Percentiles rank a stretch among this genome's conserved stretches.
These are phyloP conservation scores for Sarcocystis neurona DNA, from an alignment of 169 alveolate genomes.

Conservation along the genomic window DNA sequence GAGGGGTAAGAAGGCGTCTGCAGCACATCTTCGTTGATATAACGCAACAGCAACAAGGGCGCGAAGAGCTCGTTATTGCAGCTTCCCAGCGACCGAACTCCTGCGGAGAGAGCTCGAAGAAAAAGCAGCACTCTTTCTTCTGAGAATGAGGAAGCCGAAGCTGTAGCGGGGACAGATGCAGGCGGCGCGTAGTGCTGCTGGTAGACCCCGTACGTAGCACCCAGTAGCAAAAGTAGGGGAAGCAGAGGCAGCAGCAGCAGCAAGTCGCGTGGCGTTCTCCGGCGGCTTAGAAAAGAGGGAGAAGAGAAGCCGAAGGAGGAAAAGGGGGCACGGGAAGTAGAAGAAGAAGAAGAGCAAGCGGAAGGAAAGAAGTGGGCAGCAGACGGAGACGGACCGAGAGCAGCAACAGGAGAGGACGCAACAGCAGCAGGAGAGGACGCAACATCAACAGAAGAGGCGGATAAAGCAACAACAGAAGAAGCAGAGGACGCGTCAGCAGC, in stretches of 20 bases:
- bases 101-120: background rate
- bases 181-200: background rate
- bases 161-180: background rate
- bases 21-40: constrained; percentile 2
- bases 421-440: too few species aligned
- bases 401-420: too few species aligned
- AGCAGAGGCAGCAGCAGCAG: background rate
- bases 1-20: too few species aligned
- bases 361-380: too few species aligned
- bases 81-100: constrained; percentile 27
- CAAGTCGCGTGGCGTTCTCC: background rate
- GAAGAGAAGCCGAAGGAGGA: too few species aligned
- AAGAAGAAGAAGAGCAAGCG: too few species aligned
- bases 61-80: constrained; percentile 37
- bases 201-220: background rate
- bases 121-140: background rate
- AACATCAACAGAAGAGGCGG: background rate
- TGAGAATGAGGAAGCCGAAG: background rate
- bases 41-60: constrained; percentile 20
- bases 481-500: background rate
- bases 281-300: background rate
- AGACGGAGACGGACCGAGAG: too few species aligned
- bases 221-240: background rate
- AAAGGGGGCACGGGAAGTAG: too few species aligned
- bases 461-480: background rate